Evolutionary conservation across 2,329 filamentous ascomycete species (phyloP).

Genomic region (Chaetomiaceae sp.): DNA sequence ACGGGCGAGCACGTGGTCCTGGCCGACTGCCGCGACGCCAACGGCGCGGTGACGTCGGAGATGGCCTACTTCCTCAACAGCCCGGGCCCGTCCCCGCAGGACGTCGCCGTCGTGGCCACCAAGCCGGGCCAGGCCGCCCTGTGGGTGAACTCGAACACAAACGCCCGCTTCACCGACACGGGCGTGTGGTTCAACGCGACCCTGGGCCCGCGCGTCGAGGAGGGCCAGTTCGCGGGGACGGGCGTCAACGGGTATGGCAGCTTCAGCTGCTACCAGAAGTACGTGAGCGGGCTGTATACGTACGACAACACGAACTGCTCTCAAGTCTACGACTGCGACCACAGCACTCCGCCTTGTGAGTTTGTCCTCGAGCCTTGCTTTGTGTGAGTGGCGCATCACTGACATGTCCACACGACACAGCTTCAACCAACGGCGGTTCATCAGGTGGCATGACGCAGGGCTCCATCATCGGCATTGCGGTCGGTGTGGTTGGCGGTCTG

Average conservation of each 20-base stretch:
- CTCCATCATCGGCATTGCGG: slow-evolving; percentile 22
- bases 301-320: slow-evolving; percentile 25
- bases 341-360: slow-evolving; percentile 24
- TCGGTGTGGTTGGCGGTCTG: slow-evolving; percentile 19
- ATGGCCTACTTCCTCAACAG: slow-evolving; percentile 27
- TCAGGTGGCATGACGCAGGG: slow-evolving; percentile 12
- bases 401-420: neutral
- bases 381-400: neutral
- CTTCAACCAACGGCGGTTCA: neutral
- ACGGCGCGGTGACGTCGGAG: slow-evolving; percentile 26
- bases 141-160: slow-evolving; percentile 28
- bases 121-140: slow-evolving; percentile 20
- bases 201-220: slow-evolving; percentile 25
- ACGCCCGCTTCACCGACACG: slow-evolving; percentile 27
- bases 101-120: slow-evolving; percentile 26
- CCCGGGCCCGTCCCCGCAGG: slow-evolving; percentile 21
- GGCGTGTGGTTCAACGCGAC: slow-evolving; percentile 26
- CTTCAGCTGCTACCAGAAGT: slow-evolving; percentile 29
- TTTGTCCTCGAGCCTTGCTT: neutral
- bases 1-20: slow-evolving; percentile 28
- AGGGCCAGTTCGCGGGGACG: slow-evolving; percentile 28
- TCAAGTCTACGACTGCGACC: slow-evolving; percentile 29
- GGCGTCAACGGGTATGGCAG: slow-evolving; percentile 29
- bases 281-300: slow-evolving; percentile 23
- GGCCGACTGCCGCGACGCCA: slow-evolving; percentile 26